Conservation (phyloP, 805 yeast species). For the Sugiyamaella mastotermitis region DNA sequence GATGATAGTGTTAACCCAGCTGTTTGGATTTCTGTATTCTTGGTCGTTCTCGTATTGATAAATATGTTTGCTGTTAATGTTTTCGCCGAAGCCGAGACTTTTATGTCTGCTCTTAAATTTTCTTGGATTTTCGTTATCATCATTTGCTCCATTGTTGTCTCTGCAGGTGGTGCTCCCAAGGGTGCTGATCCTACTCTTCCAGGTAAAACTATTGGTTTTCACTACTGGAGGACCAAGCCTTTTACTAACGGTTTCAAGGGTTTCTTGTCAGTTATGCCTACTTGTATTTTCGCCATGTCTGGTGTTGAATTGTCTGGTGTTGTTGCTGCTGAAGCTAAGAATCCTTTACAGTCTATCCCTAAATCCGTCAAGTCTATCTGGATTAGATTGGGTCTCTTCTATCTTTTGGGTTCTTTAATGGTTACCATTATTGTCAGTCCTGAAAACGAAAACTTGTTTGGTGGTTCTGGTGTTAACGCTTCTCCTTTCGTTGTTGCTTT, state of each 20-base stretch:
- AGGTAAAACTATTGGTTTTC: conserved; percentile 4
- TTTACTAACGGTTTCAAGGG: conserved; percentile 61
- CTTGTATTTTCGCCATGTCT: conserved; percentile 71
- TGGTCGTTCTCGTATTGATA: conserved; percentile 53
- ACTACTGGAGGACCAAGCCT: conserved; percentile 38
- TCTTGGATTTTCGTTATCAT: conserved; percentile 6
- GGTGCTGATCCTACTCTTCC: conserved; percentile 4
- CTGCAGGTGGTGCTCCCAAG: conserved; percentile 7
- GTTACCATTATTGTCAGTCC: conserved; percentile 7
- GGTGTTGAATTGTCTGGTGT: conserved; percentile 82
- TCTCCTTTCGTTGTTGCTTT: conserved; percentile 82
- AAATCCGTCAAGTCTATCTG: conserved; percentile 51
- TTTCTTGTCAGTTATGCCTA: conserved; percentile 57
- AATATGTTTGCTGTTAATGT: conserved; percentile 65
- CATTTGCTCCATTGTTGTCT: conserved; percentile 5
- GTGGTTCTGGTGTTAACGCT: conserved; percentile 43
- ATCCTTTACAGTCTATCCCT: conserved; percentile 66
- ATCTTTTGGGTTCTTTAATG: conserved; percentile 3
- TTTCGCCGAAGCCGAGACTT: conserved; percentile 68
- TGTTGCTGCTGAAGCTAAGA: conserved; percentile 73
- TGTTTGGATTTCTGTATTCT: conserved; percentile 58
- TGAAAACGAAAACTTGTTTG: conserved; percentile 30
- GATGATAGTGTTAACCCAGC: conserved; percentile 68
- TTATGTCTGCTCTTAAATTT: conserved; percentile 7
- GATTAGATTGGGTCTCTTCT: conserved; percentile 8